A percentile compares a stretch with the other conserved stretches of the same genome.
These are phyloP conservation scores for Rubia balearica DNA, from an alignment of 305 asterid species.

Conservation along the genomic window DNA sequence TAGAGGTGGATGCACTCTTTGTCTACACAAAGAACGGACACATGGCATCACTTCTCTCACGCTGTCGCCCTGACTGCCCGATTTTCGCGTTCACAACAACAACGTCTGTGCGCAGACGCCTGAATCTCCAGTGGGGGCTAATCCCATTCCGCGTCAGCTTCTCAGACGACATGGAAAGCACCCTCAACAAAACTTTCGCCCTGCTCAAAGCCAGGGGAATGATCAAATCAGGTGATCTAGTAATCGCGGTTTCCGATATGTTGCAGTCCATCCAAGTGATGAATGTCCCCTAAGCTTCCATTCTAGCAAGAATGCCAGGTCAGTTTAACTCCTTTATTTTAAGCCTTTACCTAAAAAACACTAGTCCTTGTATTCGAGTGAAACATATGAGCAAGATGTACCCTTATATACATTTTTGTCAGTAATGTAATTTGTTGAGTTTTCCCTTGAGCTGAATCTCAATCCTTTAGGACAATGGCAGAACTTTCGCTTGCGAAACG, in stretches of 20 bases:
- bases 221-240: constrained; percentile 90
- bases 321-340: neutral
- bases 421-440: constrained; percentile 3
- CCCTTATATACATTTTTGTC: neutral
- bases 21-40: constrained; percentile 87
- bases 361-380: neutral
- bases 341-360: neutral
- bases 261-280: constrained; percentile 94
- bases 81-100: constrained; percentile 89
- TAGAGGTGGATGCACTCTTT: constrained; percentile 89
- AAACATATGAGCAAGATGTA: constrained; percentile 1
- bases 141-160: constrained; percentile 91
- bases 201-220: constrained; percentile 90
- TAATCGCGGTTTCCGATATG: constrained; percentile 91
- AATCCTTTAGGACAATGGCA: constrained; percentile 1
- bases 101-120: constrained; percentile 80
- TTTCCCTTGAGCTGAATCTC: neutral
- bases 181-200: constrained; percentile 82
- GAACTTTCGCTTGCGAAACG: neutral
- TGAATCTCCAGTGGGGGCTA: constrained; percentile 96
- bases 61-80: constrained; percentile 97
- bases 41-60: constrained; percentile 96
- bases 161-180: constrained; percentile 92
- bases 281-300: constrained; percentile 61
- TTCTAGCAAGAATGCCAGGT: neutral